phyloP scores from a whole-genome alignment of 176 grass and related monocot genomes.

The Rhipidocladum racemiflorum region DNA sequence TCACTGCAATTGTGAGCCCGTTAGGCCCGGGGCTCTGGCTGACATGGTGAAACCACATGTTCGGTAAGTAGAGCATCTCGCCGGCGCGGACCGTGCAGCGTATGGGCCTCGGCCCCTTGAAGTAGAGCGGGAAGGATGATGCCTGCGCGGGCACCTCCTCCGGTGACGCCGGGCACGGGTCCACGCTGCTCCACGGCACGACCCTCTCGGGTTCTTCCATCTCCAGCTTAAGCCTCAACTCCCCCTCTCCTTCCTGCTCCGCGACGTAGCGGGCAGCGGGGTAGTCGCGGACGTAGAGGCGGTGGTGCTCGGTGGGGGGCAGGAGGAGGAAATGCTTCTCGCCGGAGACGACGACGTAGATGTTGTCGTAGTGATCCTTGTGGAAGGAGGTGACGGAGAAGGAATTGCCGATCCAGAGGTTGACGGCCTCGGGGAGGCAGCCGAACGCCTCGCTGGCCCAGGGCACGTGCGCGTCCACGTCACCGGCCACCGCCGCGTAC shows the following conservation, averaged over 20 bases:
- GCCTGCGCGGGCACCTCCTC: conserved; percentile 52
- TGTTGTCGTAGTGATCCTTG: conserved; percentile 98
- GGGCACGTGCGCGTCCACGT: conserved; percentile 80
- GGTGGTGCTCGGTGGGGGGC: conserved; percentile 82
- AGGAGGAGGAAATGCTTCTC: conserved; percentile 89
- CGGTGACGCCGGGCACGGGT: conserved; percentile 59
- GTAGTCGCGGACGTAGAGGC: conserved; percentile 71
- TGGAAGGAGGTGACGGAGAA: conserved; percentile 82
- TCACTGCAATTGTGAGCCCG: conserved; percentile 82
- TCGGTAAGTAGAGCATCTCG: conserved; percentile 95
- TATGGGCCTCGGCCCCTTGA: conserved; percentile 66
- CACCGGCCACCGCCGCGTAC: conserved; percentile 64
- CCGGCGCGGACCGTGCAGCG: conserved; percentile 77
- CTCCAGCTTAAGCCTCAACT: conserved; percentile 56
- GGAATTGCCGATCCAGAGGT: conserved; percentile 83
- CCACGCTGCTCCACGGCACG: conserved; percentile 90
- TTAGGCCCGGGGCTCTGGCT: conserved; percentile 79
- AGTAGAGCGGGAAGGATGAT: conserved; percentile 69
- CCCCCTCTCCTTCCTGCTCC: conserved; percentile 22
- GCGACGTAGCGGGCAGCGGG: conserved; percentile 54
- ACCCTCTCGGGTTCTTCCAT: conserved; percentile 53
- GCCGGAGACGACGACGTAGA: conserved; percentile 77
- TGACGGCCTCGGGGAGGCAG: conserved; percentile 80
- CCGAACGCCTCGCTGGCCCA: conserved; percentile 87
- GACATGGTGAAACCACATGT: conserved; percentile 99